Percentiles rank a stretch among this genome's conserved stretches.
Evolutionary conservation across 2,329 filamentous ascomycete species (phyloP).

Genomic region (Aspergillus cejpii): DNA sequence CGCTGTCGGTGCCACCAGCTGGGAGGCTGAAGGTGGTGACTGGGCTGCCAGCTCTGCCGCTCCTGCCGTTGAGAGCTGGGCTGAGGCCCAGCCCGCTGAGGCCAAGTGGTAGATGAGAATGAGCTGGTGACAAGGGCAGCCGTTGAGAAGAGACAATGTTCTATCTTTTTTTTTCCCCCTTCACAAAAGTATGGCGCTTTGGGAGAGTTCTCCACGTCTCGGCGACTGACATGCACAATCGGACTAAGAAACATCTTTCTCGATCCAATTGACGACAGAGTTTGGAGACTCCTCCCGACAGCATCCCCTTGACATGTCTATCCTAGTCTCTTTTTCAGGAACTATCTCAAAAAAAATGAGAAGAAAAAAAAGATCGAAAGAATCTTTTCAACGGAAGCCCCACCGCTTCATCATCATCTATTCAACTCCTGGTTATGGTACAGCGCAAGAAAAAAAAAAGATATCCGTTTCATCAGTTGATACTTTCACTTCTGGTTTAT

Average conservation of each 20-base stretch:
- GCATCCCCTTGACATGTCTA: constrained; percentile 35
- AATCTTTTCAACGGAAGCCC: constrained; percentile 24
- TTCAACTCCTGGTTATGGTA: constrained; percentile 25
- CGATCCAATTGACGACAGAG: constrained; percentile 18
- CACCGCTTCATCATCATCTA: constrained; percentile 24
- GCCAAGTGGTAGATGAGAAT: constrained; percentile 38
- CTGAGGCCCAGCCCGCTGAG: constrained; percentile 34
- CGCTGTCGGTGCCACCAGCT: constrained; percentile 57
- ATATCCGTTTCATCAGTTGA: constrained; percentile 19
- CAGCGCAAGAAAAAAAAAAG: constrained; percentile 6
- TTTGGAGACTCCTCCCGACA: constrained; percentile 15
- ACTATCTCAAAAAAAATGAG: constrained; percentile 25
- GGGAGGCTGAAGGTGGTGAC: constrained; percentile 54
- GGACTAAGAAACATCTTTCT: constrained; percentile 16
- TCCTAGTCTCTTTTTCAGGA: constrained; percentile 34
- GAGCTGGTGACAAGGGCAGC: constrained; percentile 23
- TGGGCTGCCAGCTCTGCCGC: constrained; percentile 46
- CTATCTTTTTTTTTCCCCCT: constrained; percentile 21
- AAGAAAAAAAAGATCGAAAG: constrained; percentile 30
- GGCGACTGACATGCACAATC: constrained; percentile 12
- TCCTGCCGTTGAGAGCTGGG: constrained; percentile 37
- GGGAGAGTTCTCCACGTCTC: constrained; percentile 14
- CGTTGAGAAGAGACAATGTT: constrained; percentile 25
- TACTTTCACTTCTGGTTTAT: constrained; percentile 25
- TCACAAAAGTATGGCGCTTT: constrained; percentile 20